phyloP scores from a whole-genome alignment of 495 filamentous ascomycete species.

The Podospora conica region DNA sequence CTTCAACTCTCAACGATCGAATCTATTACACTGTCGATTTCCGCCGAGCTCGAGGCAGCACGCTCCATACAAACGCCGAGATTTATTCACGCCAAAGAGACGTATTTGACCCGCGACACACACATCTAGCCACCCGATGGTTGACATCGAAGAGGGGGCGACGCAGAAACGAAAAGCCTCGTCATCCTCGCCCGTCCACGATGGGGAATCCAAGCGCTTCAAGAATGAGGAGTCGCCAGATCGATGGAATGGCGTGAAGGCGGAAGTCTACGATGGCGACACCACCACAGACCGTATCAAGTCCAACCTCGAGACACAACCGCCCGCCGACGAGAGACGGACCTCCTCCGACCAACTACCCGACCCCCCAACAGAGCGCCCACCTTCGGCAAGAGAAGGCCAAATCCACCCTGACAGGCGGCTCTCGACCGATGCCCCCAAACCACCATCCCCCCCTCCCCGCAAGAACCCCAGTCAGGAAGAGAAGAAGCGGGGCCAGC shows the following conservation, averaged over 20 bases:
- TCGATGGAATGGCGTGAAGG: neutral
- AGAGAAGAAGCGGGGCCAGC: conserved; percentile 79
- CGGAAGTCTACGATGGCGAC: neutral
- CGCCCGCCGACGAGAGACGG: no score
- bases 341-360: neutral
- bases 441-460: conserved; percentile 10
- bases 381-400: neutral
- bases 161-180: conserved; percentile 26
- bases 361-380: neutral
- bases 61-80: neutral
- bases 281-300: neutral
- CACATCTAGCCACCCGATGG: conserved; percentile 1
- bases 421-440: neutral
- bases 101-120: neutral
- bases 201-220: conserved; percentile 19
- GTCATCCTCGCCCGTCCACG: conserved; percentile 8
- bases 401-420: neutral
- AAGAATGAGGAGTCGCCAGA: conserved; percentile 4
- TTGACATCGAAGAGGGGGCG: neutral
- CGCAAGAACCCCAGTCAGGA: conserved; percentile 53
- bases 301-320: neutral
- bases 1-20: neutral
- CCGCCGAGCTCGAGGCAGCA: neutral
- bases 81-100: neutral
- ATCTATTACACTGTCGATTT: neutral